Conservation (phyloP, 306 rosid species). For the Trifolium subterraneum region DNA sequence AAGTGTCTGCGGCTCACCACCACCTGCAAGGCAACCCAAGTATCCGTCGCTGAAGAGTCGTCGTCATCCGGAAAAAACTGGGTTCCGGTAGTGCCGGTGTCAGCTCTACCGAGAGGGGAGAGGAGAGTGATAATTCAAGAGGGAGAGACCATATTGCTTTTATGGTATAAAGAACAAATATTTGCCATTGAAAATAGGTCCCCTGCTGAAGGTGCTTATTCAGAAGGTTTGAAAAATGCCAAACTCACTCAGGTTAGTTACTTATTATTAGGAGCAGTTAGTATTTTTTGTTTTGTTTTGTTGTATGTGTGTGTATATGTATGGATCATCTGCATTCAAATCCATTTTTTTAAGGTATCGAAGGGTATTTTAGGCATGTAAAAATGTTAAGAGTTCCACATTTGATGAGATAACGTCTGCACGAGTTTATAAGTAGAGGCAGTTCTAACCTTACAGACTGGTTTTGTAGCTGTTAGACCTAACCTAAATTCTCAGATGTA, state of each 20-base stretch:
- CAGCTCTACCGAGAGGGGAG: constrained; percentile 92
- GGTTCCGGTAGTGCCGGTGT: constrained; percentile 90
- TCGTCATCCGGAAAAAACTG: constrained; percentile 72
- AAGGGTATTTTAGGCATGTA: too few species aligned
- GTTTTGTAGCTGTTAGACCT: too few species aligned
- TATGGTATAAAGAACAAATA: constrained; percentile 83
- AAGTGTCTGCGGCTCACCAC: constrained; percentile 32
- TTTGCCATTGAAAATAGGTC: constrained; percentile 88
- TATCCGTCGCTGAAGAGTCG: constrained; percentile 64
- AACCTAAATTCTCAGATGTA: too few species aligned
- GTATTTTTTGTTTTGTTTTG: too few species aligned
- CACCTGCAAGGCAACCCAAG: constrained; percentile 69
- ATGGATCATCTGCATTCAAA: too few species aligned
- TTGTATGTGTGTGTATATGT: too few species aligned
- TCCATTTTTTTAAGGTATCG: too few species aligned
- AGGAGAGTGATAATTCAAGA: constrained; percentile 91
- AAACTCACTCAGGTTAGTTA: constrained; percentile 81
- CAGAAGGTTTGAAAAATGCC: constrained; percentile 87
- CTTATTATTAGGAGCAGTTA: too few species aligned
- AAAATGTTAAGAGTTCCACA: too few species aligned
- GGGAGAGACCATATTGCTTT: constrained; percentile 64
- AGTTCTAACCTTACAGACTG: too few species aligned
- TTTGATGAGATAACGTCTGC: too few species aligned
- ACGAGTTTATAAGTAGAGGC: too few species aligned
- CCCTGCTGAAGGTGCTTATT: constrained; percentile 97